phyloP scores from a whole-genome alignment of 257 asterid species.

The Nicotiana undulata region DNA sequence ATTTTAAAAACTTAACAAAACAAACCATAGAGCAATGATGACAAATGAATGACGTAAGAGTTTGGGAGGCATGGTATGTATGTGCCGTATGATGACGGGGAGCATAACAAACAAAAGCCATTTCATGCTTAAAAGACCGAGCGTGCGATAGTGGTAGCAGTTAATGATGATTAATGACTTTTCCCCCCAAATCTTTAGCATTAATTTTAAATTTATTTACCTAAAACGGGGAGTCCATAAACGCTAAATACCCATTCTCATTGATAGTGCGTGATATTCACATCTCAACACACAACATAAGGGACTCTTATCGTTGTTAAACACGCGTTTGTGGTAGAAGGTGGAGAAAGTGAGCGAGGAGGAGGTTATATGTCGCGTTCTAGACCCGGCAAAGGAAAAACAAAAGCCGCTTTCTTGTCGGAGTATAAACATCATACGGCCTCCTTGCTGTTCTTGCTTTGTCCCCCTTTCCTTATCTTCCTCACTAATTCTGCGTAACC shows the following conservation, averaged over 20 bases:
- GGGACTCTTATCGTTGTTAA: no score
- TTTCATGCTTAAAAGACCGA: conserved; percentile 24
- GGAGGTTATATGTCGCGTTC: conserved; percentile 27
- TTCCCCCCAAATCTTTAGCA: background rate
- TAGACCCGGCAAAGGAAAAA: conserved; percentile 12
- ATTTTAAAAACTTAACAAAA: no score
- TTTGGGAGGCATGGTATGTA: background rate
- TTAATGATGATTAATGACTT: conserved; percentile 24
- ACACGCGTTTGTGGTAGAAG: background rate
- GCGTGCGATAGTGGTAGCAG: conserved; percentile 27
- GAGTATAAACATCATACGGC: conserved; percentile 15
- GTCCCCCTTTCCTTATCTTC: conserved; percentile 7
- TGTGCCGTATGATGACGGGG: background rate
- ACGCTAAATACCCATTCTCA: background rate
- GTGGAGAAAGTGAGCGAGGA: background rate
- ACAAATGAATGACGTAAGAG: conserved; percentile 16
- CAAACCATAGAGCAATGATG: background rate
- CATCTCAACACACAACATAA: background rate
- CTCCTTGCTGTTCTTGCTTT: conserved; percentile 8
- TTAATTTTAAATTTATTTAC: background rate
- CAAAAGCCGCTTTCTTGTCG: conserved; percentile 20
- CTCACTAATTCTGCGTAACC: conserved; percentile 19
- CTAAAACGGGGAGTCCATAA: background rate
- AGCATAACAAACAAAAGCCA: background rate
- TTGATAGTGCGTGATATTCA: background rate